phyloP scores from a whole-genome alignment of 75 land plant genomes.

The Cupressus sempervirens region DNA sequence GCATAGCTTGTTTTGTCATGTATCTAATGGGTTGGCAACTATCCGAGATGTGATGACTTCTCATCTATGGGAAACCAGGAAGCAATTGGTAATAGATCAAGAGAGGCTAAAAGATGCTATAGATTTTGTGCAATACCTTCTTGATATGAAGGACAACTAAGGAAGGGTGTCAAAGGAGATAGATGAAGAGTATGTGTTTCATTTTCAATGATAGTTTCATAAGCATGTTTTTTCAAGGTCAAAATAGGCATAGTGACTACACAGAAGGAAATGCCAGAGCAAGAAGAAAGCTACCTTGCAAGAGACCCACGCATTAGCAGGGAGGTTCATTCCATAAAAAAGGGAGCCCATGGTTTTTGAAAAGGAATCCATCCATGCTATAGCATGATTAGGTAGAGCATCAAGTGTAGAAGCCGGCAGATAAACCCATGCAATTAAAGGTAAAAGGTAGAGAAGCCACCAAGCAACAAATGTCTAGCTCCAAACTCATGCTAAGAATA shows the following conservation, averaged over 20 bases:
- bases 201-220: conserved; percentile 78
- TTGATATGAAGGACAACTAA: conserved; percentile 90
- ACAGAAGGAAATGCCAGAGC: conserved; percentile 92
- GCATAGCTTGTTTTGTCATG: conserved; percentile 82
- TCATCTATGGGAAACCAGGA: conserved; percentile 86
- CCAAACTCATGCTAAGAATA: too few species aligned
- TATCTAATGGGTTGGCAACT: conserved; percentile 59
- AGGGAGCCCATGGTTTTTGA: too few species aligned
- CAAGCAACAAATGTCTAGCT: too few species aligned
- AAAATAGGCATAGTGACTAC: conserved; percentile 87
- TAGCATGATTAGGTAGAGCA: too few species aligned
- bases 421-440: too few species aligned
- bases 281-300: too few species aligned
- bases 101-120: conserved; percentile 90
- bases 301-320: too few species aligned
- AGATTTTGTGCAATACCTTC: conserved; percentile 87
- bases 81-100: conserved; percentile 85
- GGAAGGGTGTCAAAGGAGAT: conserved; percentile 99
- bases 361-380: too few species aligned
- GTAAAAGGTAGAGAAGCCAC: too few species aligned
- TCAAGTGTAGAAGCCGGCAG: too few species aligned
- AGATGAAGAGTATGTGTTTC: conserved; percentile 66
- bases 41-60: conserved; percentile 90
- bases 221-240: conserved; percentile 73
- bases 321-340: too few species aligned